Evolutionary conservation across 2,329 filamentous ascomycete species (phyloP).

Genomic region (Exserohilum rostratum): DNA sequence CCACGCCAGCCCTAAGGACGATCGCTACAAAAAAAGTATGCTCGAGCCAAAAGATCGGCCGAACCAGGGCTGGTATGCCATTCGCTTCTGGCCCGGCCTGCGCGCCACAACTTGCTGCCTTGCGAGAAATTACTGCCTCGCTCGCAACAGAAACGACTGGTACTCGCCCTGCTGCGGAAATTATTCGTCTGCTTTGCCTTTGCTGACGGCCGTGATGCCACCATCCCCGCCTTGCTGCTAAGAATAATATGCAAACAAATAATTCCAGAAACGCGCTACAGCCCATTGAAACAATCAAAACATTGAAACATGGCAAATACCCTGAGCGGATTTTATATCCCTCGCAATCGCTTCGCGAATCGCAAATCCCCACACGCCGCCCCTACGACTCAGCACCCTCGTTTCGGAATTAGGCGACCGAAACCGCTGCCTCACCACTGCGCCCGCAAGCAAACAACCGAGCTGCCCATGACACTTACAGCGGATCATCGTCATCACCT

Average conservation of each 20-base stretch:
- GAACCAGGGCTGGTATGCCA: slow-evolving; percentile 15
- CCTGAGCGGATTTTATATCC: slow-evolving; percentile 1
- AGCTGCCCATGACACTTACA: not conserved
- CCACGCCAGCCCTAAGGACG: slow-evolving; percentile 29
- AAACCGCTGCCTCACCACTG: not conserved
- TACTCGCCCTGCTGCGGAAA: not conserved
- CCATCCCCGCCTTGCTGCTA: not conserved
- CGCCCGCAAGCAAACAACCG: slow-evolving; percentile 1
- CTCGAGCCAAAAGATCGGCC: slow-evolving; percentile 15
- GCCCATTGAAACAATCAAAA: slow-evolving; percentile 25
- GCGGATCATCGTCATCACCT: slow-evolving; percentile 4
- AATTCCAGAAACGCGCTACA: slow-evolving; percentile 14
- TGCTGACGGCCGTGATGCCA: too few relatives aligned
- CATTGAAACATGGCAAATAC: too few relatives aligned
- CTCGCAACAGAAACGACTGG: slow-evolving; percentile 2
- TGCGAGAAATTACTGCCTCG: not conserved
- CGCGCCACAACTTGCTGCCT: slow-evolving; percentile 18
- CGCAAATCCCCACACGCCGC: slow-evolving; percentile 16
- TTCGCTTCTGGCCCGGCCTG: slow-evolving; percentile 8
- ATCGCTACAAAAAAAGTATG: slow-evolving; percentile 22
- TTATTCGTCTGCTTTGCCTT: slow-evolving; percentile 4
- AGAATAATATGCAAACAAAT: not conserved
- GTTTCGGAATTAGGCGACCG: slow-evolving; percentile 27
- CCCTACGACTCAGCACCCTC: slow-evolving; percentile 19
- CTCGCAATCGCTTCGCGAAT: slow-evolving; percentile 12